Conservation (phyloP, 2,329 filamentous ascomycete species). For the Amauroascus verrucosus region DNA sequence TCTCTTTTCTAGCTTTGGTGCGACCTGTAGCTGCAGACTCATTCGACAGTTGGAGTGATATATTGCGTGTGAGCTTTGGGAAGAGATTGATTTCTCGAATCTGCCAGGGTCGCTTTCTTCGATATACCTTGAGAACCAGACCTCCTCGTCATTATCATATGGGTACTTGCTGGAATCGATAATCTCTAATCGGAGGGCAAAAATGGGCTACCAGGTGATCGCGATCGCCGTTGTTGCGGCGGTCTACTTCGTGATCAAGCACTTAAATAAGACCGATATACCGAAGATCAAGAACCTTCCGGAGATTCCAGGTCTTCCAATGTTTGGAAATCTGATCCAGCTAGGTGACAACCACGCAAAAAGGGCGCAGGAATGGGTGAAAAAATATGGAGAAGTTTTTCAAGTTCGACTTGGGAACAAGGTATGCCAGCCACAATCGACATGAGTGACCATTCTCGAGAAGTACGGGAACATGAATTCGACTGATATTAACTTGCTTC, state of each 20-base stretch:
- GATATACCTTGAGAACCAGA: not conserved
- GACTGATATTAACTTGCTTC: not conserved
- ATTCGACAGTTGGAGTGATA: not conserved
- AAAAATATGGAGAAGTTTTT: slow-evolving; percentile 54
- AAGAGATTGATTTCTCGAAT: not conserved
- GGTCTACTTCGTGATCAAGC: slow-evolving; percentile 33
- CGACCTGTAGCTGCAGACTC: not conserved
- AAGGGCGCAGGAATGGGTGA: slow-evolving; percentile 47
- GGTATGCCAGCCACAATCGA: slow-evolving; percentile 30
- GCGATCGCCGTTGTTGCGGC: slow-evolving; percentile 27
- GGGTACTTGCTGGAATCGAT: not conserved
- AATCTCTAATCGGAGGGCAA: too few species aligned
- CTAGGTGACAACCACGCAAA: slow-evolving; percentile 50
- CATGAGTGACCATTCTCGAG: not conserved
- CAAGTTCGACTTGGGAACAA: slow-evolving; percentile 59
- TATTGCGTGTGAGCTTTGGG: not conserved
- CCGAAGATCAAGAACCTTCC: slow-evolving; percentile 53
- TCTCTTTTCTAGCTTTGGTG: not conserved
- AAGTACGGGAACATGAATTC: not conserved
- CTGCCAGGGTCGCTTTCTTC: not conserved
- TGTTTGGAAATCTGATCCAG: slow-evolving; percentile 55
- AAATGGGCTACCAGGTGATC: slow-evolving; percentile 15
- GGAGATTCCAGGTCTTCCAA: slow-evolving; percentile 50
- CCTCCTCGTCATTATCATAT: not conserved
- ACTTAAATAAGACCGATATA: slow-evolving; percentile 43